Evolutionary conservation across 768 basidiomycete genomes (phyloP).

Genomic region (Neoboletus magnificus): DNA sequence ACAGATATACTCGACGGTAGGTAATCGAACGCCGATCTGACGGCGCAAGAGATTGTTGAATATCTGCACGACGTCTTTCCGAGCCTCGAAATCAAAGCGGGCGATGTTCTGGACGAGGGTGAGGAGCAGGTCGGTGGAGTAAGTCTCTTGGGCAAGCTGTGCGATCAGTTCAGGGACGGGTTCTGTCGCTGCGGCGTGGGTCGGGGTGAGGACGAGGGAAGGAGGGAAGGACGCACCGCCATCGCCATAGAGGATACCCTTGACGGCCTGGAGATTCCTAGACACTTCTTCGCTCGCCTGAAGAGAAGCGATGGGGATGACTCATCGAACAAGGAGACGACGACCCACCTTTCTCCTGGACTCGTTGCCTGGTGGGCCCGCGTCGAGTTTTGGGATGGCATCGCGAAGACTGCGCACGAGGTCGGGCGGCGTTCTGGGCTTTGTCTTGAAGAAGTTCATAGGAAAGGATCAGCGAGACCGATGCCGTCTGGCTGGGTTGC

Average conservation of each 20-base stretch:
- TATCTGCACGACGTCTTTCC: constrained; percentile 81
- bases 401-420: constrained; percentile 80
- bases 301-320: constrained; percentile 1
- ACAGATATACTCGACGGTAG: constrained; percentile 93
- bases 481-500: not conserved
- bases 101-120: constrained; percentile 78
- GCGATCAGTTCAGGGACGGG: constrained; percentile 87
- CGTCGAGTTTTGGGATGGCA: constrained; percentile 72
- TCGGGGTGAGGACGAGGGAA: constrained; percentile 1
- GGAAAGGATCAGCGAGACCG: not conserved
- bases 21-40: constrained; percentile 90
- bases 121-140: constrained; percentile 83
- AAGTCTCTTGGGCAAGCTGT: constrained; percentile 94
- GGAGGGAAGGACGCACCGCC: constrained; percentile 53
- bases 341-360: constrained; percentile 70
- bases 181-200: constrained; percentile 41
- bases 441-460: constrained; percentile 98
- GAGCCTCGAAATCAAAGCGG: constrained; percentile 91
- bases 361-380: constrained; percentile 70
- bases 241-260: constrained; percentile 82
- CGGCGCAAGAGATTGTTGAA: constrained; percentile 87
- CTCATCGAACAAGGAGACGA: not conserved
- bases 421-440: constrained; percentile 83
- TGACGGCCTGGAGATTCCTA: constrained; percentile 88
- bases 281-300: constrained; percentile 89